phyloP scores from a whole-genome alignment of 2,329 filamentous ascomycete genomes.

The Trichoderma oligosporum region DNA sequence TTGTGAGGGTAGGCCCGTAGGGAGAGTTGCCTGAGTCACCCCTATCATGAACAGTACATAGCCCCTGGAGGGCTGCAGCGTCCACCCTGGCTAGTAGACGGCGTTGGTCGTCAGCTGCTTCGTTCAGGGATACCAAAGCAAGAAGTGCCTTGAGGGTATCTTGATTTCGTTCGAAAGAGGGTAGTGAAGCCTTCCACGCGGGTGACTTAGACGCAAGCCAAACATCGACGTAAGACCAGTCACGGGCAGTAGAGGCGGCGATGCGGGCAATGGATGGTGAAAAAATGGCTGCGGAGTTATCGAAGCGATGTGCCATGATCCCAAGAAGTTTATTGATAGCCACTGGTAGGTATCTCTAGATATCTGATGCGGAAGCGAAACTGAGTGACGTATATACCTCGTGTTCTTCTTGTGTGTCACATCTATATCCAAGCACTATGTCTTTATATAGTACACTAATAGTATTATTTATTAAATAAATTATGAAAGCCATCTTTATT shows the following conservation, averaged over 20 bases:
- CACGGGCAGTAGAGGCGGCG: conserved; percentile 77
- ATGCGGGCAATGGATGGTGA: conserved; percentile 67
- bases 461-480: no score
- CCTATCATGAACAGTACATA: conserved; percentile 31
- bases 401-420: no score
- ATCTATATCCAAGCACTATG: no score
- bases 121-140: conserved; percentile 70
- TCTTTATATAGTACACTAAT: no score
- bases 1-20: conserved; percentile 26
- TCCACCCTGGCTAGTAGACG: conserved; percentile 57
- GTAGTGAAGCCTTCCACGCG: conserved; percentile 51
- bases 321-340: neutral
- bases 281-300: conserved; percentile 52
- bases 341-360: neutral
- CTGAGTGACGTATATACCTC: no score
- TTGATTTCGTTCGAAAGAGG: conserved; percentile 79
- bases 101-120: conserved; percentile 69
- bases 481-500: no score
- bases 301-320: conserved; percentile 22
- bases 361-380: no score
- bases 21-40: conserved; percentile 26
- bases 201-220: conserved; percentile 75
- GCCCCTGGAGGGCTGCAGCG: conserved; percentile 53
- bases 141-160: conserved; percentile 76
- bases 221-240: conserved; percentile 83